These are phyloP conservation scores for Schizophyllum commune DNA, from an alignment of 1,284 basidiomycete species.

Conservation along the genomic window DNA sequence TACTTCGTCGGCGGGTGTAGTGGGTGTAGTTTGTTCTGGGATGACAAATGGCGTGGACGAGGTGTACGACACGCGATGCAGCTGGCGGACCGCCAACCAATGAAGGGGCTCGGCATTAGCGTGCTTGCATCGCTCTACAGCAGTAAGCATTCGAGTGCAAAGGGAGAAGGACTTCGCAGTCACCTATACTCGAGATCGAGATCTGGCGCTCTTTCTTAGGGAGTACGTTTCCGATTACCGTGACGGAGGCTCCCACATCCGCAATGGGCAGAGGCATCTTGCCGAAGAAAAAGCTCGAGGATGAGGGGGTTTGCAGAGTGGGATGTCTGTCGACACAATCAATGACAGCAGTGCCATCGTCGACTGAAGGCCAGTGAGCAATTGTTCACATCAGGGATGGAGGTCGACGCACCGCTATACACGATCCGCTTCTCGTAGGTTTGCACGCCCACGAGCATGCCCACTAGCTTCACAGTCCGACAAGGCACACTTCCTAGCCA, in stretches of 20 bases:
- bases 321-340: conserved; percentile 45
- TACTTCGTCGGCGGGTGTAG: neutral
- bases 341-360: conserved; percentile 64
- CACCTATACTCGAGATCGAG: conserved; percentile 38
- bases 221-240: conserved; percentile 40
- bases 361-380: conserved; percentile 36
- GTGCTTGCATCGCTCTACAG: conserved; percentile 37
- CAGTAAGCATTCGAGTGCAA: too few relatives aligned
- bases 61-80: conserved; percentile 49
- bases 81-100: conserved; percentile 40
- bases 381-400: conserved; percentile 1
- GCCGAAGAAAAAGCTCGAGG: neutral
- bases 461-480: conserved; percentile 50
- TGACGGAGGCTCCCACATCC: conserved; percentile 38
- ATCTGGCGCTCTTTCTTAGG: conserved; percentile 39
- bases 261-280: conserved; percentile 5
- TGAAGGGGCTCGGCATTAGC: conserved; percentile 55
- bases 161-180: conserved; percentile 7
- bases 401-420: conserved; percentile 40
- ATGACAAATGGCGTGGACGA: conserved; percentile 36
- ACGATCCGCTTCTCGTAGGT: conserved; percentile 49
- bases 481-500: conserved; percentile 70
- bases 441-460: conserved; percentile 54
- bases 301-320: neutral
- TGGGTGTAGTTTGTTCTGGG: conserved; percentile 20